Evolutionary conservation across 2,329 filamentous ascomycete species (phyloP), one percentile per base, ranked within the genome.

Genomic region (Aspergillus sp.): DNA sequence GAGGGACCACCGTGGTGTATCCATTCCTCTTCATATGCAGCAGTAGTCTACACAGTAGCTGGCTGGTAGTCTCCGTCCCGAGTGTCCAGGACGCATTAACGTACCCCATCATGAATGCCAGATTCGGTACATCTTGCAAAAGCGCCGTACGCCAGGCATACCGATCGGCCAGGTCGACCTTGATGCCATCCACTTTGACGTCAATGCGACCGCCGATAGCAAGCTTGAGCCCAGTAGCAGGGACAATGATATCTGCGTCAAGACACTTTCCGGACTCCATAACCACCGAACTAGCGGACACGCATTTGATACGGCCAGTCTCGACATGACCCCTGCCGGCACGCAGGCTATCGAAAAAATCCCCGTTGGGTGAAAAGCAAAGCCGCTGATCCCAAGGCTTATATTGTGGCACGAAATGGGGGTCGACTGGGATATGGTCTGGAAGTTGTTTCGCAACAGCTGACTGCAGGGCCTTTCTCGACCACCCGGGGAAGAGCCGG

Each of bases 341-440:
- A 15, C 77, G 76, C 17, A 86, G 74, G 39, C 76, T 73, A 20
- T 77, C 69, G 75, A 83, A 86, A 69, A 86, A 86, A 66, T 86
- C 84, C 17, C 81, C 82, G 55, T 85, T 80, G 0, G 83, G 82
- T n/a, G 76, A 87, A 58, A 91, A 77, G 66, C 91, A 95, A 7
- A 95, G 76, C 0, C 91, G 84, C 71, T 96, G 90, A 53, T 91
- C 82, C 80, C 89, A 88, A 0, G 87, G 87, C 39, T 83, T 80
- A 65, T 90, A 89, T 2, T 70, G 71, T 0, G 87, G 87, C 5
- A 81, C 83, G 72, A 90, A 90, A 69, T 90, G 84, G 1, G 83
- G 80, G 55, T 87, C 81, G 40, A 82, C 71, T 3, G 84, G 79
- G 37, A 86, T 72, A n/a, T 76, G 72, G 7, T 71, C 68, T 1